Base-by-base conservation (phyloP, 2,329 filamentous ascomycete species). In the Neopestalotiopsis rosae region DNA sequence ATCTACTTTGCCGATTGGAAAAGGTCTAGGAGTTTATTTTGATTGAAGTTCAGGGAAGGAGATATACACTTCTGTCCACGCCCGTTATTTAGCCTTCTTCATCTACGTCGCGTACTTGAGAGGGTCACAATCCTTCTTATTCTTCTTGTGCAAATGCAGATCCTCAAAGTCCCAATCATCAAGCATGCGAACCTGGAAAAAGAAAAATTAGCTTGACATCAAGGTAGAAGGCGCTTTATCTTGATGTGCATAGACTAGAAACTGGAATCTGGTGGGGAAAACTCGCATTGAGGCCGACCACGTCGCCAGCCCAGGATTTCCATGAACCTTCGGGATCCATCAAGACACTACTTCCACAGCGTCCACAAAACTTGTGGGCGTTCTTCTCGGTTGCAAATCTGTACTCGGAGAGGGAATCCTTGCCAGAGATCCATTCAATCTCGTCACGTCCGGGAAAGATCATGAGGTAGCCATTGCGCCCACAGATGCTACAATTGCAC, bases 231-330 rank as follows among this genome's bases (percentile, higher is more conserved):
- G 49, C 49, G 49, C 4, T 24, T 61, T 7, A 28, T 32, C 28
- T 7, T 61, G 10, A 10, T 38, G 20, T 13, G 28, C 10, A 14
- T 61, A 61, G 5, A 9, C 17, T 28, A 61, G 17, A 20, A 28
- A 28, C 24, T 61, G 13, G 28, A 10, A 28, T 7, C 1, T 28
- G 28, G 28, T 3, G 28, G 28, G 20, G 28, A 5, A 14, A 20
- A 61, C 68, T 68, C n/a, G 68, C 68, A 24, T 70, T 70, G 10
- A 70, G 65, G 13, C 66, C 68, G n/a, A 68, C 66, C 12, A 68
- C 66, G 38, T 70, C 66, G 3, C 68, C 68, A 2, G 68, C 68
- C 63, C 63, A 65, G 7, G 61, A 40, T 5, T 66, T 68, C 68
- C 68, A 70, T 14, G 66, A 45, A 1, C 66, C 61, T 42, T 45